A percentile compares a stretch with the other conserved stretches of the same genome.
Evolutionary conservation across 2,329 filamentous ascomycete species (phyloP).

Genomic region (Colletotrichum sansevieriae): DNA sequence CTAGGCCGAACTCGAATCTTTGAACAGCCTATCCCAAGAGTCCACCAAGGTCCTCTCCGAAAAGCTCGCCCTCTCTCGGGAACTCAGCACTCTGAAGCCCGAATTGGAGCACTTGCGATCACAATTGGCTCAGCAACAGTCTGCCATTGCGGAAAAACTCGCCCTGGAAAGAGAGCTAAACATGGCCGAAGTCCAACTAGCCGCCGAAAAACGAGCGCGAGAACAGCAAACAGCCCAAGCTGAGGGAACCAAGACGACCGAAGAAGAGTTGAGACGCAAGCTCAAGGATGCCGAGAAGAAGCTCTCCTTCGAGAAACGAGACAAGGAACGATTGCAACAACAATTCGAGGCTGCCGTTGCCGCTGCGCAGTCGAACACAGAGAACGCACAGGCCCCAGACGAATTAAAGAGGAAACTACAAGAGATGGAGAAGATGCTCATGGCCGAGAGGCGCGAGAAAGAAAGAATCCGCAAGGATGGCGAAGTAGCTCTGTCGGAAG

Average conservation of each 20-base stretch:
- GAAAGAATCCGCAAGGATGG: slow-evolving; percentile 60
- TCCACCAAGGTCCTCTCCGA: slow-evolving; percentile 76
- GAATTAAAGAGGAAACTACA: slow-evolving; percentile 53
- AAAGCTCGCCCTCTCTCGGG: slow-evolving; percentile 65
- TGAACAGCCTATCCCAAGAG: slow-evolving; percentile 76
- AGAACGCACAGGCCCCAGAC: slow-evolving; percentile 60
- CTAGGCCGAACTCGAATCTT: slow-evolving; percentile 78
- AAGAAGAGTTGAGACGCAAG: slow-evolving; percentile 55
- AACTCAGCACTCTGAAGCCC: slow-evolving; percentile 65
- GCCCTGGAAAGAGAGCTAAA: slow-evolving; percentile 82
- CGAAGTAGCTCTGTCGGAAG: slow-evolving; percentile 70
- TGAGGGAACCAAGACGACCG: slow-evolving; percentile 22
- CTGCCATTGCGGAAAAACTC: slow-evolving; percentile 82
- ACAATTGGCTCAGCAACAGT: slow-evolving; percentile 72
- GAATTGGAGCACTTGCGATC: slow-evolving; percentile 69
- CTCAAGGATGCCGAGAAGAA: slow-evolving; percentile 54
- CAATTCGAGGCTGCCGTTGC: slow-evolving; percentile 65
- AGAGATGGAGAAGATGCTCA: slow-evolving; percentile 53
- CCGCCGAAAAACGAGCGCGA: slow-evolving; percentile 73
- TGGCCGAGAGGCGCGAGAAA: slow-evolving; percentile 58
- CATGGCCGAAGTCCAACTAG: slow-evolving; percentile 83
- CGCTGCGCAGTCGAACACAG: slow-evolving; percentile 72
- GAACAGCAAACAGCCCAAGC: slow-evolving; percentile 29
- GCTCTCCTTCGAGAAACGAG: slow-evolving; percentile 48
- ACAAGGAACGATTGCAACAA: slow-evolving; percentile 35